A percentile compares a stretch with the other conserved stretches of the same genome.
Evolutionary conservation across 495 filamentous ascomycete species (phyloP).

Genomic region (Aspergillus nanangensis): DNA sequence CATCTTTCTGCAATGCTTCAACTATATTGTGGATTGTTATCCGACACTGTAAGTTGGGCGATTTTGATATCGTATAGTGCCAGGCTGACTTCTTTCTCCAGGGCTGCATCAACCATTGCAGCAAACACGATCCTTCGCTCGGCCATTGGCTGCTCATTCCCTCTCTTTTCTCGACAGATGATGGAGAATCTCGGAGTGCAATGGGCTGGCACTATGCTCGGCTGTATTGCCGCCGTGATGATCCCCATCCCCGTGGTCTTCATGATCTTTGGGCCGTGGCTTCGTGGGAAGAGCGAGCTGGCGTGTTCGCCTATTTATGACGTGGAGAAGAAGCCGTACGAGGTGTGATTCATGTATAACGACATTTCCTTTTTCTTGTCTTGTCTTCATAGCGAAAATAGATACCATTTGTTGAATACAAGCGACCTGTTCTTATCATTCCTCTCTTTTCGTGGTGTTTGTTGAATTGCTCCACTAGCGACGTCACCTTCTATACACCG

Average conservation of each 20-base stretch:
- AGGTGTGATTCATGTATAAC: constrained; percentile 1
- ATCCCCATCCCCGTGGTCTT: constrained; percentile 64
- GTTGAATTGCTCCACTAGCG: neutral
- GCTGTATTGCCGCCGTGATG: constrained; percentile 63
- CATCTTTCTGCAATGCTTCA: constrained; percentile 37
- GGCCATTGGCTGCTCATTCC: constrained; percentile 71
- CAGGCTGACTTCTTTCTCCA: constrained; percentile 10
- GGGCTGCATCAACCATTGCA: constrained; percentile 80
- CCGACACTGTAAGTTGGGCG: constrained; percentile 63
- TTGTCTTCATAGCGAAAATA: no score
- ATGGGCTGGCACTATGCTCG: constrained; percentile 75
- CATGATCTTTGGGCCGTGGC: constrained; percentile 25
- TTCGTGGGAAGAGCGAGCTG: constrained; percentile 32
- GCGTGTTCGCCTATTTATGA: constrained; percentile 10
- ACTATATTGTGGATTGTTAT: constrained; percentile 39
- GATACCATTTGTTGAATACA: constrained; percentile 8
- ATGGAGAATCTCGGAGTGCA: constrained; percentile 73
- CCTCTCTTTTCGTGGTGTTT: neutral
- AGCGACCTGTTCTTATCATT: no score
- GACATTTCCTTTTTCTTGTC: neutral
- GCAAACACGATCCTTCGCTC: constrained; percentile 87
- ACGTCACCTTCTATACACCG: constrained; percentile 6
- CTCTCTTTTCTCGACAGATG: constrained; percentile 79
- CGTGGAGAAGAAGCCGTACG: constrained; percentile 5
- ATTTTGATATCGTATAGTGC: constrained; percentile 5